Evolutionary conservation across 73 alveolate genomes (phyloP), one percentile per base, ranked within the genome.

Genomic region (Paramecium tetraurelia): DNA sequence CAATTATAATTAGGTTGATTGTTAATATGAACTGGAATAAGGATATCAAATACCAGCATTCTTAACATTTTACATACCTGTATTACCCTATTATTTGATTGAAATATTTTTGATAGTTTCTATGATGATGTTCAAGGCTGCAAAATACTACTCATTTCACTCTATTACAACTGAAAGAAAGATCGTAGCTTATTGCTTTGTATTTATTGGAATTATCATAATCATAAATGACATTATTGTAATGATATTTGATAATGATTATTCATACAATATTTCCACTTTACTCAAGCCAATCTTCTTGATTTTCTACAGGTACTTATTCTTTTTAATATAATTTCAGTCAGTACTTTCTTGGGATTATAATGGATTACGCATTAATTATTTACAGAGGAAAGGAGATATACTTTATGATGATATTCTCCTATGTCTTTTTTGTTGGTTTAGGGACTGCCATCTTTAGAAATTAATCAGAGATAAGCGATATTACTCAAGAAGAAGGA

Each of bases 351-450:
- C 27, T 31, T 7, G 84, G 40, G 14, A 68, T 33, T 2, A 31
- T 68, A 4, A 11, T 31, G 40, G 50, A 68, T 68, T 68, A 68
- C 27, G 84, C 27, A 31, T 31, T 14, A 14, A 68, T 68, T 7
- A 68, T 68, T 31, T 68, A 68, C 5, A 75, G 87, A n/a, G 87
- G 87, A 75, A 75, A 75, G 22, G 87, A 75, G 59, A 75, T 75
- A 5, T 75, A 36, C 12, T 75, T 31, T 75, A 31, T 75, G 38
- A 75, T 75, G 87, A 29, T 75, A 36, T 40, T 75, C 8, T 75
- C 87, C 5, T 36, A 31, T 14, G 57, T 75, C 38, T 75, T 75
- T 75, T 75, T 75, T 75, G 59, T 24, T 21, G 58, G 87, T 33
- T 75, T 75, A 35, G 87, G 87, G 7, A 36, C 41, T n/a, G 87